Percentiles rank a stretch among this genome's conserved stretches.
phyloP scores from a whole-genome alignment of 768 basidiomycete species.

The Candolleomyces aberdarensis region DNA sequence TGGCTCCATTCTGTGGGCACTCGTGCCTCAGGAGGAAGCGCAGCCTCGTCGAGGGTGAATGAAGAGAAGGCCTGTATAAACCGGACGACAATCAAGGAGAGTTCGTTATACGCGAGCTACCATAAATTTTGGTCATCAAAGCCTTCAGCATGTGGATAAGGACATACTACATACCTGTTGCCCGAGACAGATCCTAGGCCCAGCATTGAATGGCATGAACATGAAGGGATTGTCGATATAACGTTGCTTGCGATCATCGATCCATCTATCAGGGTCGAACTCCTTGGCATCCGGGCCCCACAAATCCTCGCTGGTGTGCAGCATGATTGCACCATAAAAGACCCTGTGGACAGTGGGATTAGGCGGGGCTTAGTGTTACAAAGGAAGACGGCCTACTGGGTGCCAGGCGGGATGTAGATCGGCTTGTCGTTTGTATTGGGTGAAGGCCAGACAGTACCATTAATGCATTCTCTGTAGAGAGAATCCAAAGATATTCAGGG shows the following conservation, averaged over 20 bases:
- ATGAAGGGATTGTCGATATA: no score
- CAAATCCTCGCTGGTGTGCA: not conserved
- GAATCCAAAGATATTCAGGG: not conserved
- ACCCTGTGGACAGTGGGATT: not conserved
- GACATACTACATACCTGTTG: slow-evolving; percentile 30
- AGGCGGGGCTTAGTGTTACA: not conserved
- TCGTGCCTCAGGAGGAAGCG: slow-evolving; percentile 29
- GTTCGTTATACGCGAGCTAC: slow-evolving; percentile 52
- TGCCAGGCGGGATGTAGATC: not conserved
- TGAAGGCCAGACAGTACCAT: not conserved
- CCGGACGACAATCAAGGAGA: slow-evolving; percentile 46
- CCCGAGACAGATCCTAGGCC: slow-evolving; percentile 40
- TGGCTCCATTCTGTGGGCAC: slow-evolving; percentile 38
- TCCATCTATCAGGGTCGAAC: slow-evolving; percentile 66
- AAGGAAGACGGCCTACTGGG: not conserved
- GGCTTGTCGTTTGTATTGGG: not conserved
- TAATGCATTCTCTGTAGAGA: not conserved
- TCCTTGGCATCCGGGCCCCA: slow-evolving; percentile 12
- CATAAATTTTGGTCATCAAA: not conserved
- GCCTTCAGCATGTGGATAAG: not conserved
- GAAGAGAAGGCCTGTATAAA: slow-evolving; percentile 42
- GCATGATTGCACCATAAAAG: not conserved
- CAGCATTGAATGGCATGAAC: slow-evolving; percentile 30
- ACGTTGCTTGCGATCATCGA: slow-evolving; percentile 45
- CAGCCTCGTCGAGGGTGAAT: slow-evolving; percentile 33